Evolutionary conservation across 2,329 filamentous ascomycete species (phyloP), one percentile per base, ranked within the genome.

Genomic region (Neofusicoccum parvum): DNA sequence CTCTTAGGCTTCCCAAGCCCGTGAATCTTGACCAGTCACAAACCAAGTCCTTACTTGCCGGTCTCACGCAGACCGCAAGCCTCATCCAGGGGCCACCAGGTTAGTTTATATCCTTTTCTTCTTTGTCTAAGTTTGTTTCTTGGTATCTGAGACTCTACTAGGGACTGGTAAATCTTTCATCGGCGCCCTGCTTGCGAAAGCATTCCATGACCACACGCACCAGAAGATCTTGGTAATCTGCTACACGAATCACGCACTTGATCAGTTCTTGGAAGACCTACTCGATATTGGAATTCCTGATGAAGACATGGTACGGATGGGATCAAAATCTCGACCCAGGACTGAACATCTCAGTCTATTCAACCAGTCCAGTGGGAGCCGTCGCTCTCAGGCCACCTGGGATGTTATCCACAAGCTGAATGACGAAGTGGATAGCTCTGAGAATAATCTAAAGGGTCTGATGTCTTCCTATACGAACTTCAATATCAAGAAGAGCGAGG

Each of bases 91-190:
- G 90, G 0, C 91, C 91, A 1, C 91, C 90, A 69, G 90, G 87
- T 87, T 80, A 66, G 76, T n/a, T 56, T 17, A 63, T 54, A 41
- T 3, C 10, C 34, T 15, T 60, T 39, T 43, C 66, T 60, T 63
- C 53, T 39, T 32, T 5, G 27, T 32, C 27, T 6, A 7, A 32
- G 27, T 32, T 6, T 6, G 27, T 32, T 6, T 5, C 6, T 6
- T 32, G 2, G 27, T 32, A 32, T 32, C 58, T 64, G 54, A 67
- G 54, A 67, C 27, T 39, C 32, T 23, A 50, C 20, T 51, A 88
- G 88, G 89, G 0, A 93, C 90, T 0, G 91, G 91, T 1, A 94
- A 94, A 69, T 92, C 89, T 0, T 91, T 91, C 67, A 84, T 92
- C 2, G 91, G 91, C 0, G 87, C 89, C 0, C 76, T 90, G 2